Conservation (phyloP, 2,329 filamentous ascomycete species). For the Catunica adiposa region DNA sequence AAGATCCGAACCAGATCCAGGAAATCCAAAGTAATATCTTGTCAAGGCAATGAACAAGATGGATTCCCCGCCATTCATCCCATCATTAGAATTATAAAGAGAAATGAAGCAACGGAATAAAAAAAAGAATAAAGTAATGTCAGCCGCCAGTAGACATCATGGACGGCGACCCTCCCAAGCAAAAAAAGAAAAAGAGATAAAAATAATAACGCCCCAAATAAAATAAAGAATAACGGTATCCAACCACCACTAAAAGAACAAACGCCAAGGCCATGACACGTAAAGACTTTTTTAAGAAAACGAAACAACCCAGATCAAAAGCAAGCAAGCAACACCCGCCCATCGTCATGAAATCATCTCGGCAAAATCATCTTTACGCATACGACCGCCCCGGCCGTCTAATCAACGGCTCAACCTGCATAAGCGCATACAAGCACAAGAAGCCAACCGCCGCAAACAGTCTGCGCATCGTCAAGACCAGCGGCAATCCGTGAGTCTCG, state of each 20-base stretch:
- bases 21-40: background rate
- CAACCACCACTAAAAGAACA: background rate
- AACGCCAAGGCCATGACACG: background rate
- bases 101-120: background rate
- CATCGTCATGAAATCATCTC: background rate
- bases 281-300: slow-evolving; percentile 2
- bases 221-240: slow-evolving; percentile 1
- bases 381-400: slow-evolving; percentile 13
- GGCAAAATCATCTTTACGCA: slow-evolving; percentile 5
- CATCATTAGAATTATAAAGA: slow-evolving; percentile 11
- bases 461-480: slow-evolving; percentile 13
- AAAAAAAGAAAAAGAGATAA: slow-evolving; percentile 1
- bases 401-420: slow-evolving; percentile 14
- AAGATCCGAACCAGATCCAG: slow-evolving; percentile 13
- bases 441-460: slow-evolving; percentile 12
- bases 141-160: background rate
- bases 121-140: background rate
- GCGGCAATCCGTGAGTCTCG: background rate
- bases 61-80: slow-evolving; percentile 9
- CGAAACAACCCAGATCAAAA: background rate
- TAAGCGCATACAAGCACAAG: slow-evolving; percentile 13
- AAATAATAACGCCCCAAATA: background rate
- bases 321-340: background rate
- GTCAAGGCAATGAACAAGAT: background rate
- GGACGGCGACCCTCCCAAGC: background rate